Evolutionary conservation across 257 asterid genomes (phyloP).

Genomic region (Solanum sparsipilum): DNA sequence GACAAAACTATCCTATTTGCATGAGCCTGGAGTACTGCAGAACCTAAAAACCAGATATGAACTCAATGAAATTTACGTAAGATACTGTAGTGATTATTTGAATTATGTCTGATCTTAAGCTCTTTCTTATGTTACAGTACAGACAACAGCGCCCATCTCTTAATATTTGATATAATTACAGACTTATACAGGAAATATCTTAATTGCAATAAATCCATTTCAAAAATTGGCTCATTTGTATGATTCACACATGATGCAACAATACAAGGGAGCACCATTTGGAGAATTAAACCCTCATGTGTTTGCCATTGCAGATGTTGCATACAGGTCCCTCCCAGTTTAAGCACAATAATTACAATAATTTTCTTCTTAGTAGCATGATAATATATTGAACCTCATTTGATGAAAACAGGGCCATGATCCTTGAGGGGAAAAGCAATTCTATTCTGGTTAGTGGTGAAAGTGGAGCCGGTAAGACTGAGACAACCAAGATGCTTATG

Average conservation of each 20-base stretch:
- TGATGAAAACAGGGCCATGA: constrained; percentile 70
- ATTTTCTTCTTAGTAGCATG: constrained; percentile 3
- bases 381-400: constrained; percentile 7
- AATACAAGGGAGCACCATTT: constrained; percentile 88
- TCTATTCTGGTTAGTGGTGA: constrained; percentile 98
- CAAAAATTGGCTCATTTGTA: constrained; percentile 89
- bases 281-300: constrained; percentile 98
- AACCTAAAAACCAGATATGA: constrained; percentile 87
- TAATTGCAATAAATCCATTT: constrained; percentile 95
- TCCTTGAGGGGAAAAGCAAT: constrained; percentile 81
- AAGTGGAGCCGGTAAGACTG: constrained; percentile 99
- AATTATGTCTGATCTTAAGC: background rate
- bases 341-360: background rate
- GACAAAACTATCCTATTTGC: constrained; percentile 93
- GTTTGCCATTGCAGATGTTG: constrained; percentile 97
- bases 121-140: background rate
- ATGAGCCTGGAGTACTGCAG: constrained; percentile 92
- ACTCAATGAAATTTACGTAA: constrained; percentile 92
- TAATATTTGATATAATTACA: constrained; percentile 30
- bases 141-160: constrained; percentile 4
- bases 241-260: constrained; percentile 91
- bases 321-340: constrained; percentile 61
- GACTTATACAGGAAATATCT: constrained; percentile 97
- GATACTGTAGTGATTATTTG: background rate
- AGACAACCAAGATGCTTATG: constrained; percentile 99